A percentile compares a stretch with the other conserved stretches of the same genome.
phyloP scores from a whole-genome alignment of 768 basidiomycete genomes.

The Auriscalpium orientale region DNA sequence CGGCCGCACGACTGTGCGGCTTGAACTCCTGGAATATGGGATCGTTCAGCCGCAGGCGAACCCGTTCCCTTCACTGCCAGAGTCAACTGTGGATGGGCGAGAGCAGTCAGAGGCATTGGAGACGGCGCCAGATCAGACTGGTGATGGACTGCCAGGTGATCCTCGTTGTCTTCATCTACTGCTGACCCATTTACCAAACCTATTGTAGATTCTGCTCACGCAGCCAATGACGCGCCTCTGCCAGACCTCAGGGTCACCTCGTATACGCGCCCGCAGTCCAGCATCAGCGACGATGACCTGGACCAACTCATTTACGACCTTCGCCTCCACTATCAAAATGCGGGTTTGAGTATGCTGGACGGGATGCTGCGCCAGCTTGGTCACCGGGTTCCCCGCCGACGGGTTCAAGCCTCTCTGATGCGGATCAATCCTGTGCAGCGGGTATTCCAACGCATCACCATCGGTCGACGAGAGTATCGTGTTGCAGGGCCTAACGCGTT shows the following conservation, averaged over 20 bases:
- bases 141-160: not conserved
- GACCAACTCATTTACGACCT: slow-evolving; percentile 3
- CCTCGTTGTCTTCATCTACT: not conserved
- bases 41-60: slow-evolving; percentile 7
- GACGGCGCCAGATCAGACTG: not conserved
- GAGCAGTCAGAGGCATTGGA: not conserved
- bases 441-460: slow-evolving; percentile 7
- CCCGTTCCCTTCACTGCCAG: not conserved
- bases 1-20: slow-evolving; percentile 9
- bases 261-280: slow-evolving; percentile 6
- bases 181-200: no score
- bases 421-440: slow-evolving; percentile 12
- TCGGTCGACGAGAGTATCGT: slow-evolving; percentile 10
- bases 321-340: slow-evolving; percentile 1
- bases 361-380: slow-evolving; percentile 10
- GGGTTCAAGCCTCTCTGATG: slow-evolving; percentile 4
- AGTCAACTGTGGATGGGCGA: not conserved
- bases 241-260: not conserved
- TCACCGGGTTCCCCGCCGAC: not conserved
- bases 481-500: slow-evolving; percentile 21
- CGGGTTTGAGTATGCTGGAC: slow-evolving; percentile 14
- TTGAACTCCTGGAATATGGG: slow-evolving; percentile 13
- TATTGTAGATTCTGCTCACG: not conserved
- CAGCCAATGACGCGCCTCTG: not conserved
- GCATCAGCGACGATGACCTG: slow-evolving; percentile 8